A percentile compares a stretch with the other conserved stretches of the same genome.
These are phyloP conservation scores for Nigrospora osmanthi DNA, from an alignment of 2,329 filamentous ascomycete genomes.

Conservation along the genomic window DNA sequence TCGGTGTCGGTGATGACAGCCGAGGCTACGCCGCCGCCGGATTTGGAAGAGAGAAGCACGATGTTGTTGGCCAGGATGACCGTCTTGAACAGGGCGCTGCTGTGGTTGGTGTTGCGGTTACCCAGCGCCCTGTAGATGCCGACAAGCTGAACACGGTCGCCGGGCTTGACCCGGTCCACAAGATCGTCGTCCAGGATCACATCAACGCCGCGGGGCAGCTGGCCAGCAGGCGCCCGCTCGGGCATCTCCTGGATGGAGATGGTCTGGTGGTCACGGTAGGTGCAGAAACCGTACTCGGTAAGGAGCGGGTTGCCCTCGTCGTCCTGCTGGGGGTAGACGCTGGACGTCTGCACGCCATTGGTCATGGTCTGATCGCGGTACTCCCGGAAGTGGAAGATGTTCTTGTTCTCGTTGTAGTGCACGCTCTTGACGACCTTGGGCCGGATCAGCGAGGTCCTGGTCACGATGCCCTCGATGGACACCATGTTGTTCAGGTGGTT, in stretches of 20 bases:
- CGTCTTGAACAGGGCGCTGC: constrained; percentile 91
- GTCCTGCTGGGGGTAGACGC: constrained; percentile 90
- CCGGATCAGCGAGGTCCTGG: constrained; percentile 87
- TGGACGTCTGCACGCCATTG: constrained; percentile 78
- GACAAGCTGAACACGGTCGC: constrained; percentile 93
- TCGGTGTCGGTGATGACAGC: constrained; percentile 92
- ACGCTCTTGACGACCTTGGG: constrained; percentile 98
- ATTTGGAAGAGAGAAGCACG: constrained; percentile 90
- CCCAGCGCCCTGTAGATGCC: constrained; percentile 91
- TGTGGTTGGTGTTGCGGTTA: constrained; percentile 85
- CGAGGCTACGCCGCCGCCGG: constrained; percentile 86
- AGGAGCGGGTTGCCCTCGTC: constrained; percentile 85
- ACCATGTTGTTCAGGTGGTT: constrained; percentile 93
- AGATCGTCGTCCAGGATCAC: constrained; percentile 95
- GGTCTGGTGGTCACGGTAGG: constrained; percentile 93
- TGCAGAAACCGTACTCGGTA: constrained; percentile 94
- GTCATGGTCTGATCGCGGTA: constrained; percentile 98
- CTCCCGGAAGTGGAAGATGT: constrained; percentile 80
- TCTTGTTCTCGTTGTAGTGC: constrained; percentile 84
- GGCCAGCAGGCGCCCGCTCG: constrained; percentile 87
- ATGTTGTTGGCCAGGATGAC: constrained; percentile 91
- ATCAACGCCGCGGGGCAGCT: constrained; percentile 90
- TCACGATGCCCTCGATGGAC: constrained; percentile 94
- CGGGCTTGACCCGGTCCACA: constrained; percentile 90
- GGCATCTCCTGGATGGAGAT: constrained; percentile 99